phyloP scores from a whole-genome alignment of 805 yeast genomes.

The Pichia paraexigua region DNA sequence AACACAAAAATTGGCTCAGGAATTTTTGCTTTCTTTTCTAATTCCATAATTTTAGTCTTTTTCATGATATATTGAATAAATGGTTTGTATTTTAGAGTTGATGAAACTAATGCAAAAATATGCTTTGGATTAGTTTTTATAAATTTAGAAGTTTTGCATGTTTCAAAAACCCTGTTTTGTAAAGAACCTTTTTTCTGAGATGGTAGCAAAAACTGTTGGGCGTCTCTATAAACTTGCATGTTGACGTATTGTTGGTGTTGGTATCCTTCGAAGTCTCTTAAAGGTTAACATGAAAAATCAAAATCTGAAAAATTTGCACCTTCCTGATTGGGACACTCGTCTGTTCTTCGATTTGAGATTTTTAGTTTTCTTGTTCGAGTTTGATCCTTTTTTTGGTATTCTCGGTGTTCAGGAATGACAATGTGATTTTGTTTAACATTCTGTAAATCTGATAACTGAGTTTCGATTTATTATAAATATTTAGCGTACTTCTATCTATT shows the following conservation, averaged over 20 bases:
- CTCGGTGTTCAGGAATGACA: background rate
- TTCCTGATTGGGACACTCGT: constrained; percentile 1
- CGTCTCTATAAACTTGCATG: constrained; percentile 36
- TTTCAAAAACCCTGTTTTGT: constrained; percentile 44
- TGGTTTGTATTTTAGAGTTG: constrained; percentile 66
- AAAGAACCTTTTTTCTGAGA: constrained; percentile 45
- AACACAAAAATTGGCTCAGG: constrained; percentile 50
- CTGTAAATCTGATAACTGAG: too few relatives aligned
- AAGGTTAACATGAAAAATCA: background rate
- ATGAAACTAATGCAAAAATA: constrained; percentile 72
- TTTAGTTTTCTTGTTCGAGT: background rate
- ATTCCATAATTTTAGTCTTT: constrained; percentile 56
- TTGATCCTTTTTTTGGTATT: background rate
- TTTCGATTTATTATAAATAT: too few relatives aligned
- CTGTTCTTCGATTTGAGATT: background rate
- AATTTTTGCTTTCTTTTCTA: constrained; percentile 39
- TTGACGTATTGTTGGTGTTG: background rate
- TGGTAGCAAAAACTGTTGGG: constrained; percentile 32
- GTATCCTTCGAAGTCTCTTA: background rate
- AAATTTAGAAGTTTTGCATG: constrained; percentile 34
- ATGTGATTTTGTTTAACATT: background rate
- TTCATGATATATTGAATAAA: constrained; percentile 55
- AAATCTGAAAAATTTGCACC: background rate
- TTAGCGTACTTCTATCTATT: too few relatives aligned
- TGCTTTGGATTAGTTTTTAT: constrained; percentile 72